Conservation (phyloP, 1,139 yeast species). For the Barnettozyma hawaiiensis region DNA sequence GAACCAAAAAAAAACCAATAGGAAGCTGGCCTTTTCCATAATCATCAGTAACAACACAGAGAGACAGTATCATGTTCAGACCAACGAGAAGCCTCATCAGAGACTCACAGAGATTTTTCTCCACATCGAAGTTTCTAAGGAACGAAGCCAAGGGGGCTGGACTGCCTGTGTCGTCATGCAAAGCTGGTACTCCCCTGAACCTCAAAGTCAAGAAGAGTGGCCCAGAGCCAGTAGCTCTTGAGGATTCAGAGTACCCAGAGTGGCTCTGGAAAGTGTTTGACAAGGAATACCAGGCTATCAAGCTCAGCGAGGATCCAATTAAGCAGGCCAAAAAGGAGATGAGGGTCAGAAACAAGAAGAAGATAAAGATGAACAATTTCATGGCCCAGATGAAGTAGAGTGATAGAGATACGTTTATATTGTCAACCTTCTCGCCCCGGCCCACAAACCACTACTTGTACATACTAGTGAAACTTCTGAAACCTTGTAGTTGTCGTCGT, state of each 20-base stretch:
- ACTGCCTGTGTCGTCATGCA: conserved; percentile 36
- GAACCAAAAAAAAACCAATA: too few species aligned
- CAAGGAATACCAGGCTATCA: conserved; percentile 45
- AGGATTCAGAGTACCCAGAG: conserved; percentile 84
- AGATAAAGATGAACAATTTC: conserved; percentile 77
- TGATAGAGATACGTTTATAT: background rate
- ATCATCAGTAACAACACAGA: background rate
- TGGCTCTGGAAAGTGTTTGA: conserved; percentile 95
- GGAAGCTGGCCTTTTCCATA: background rate
- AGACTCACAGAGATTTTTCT: conserved; percentile 14
- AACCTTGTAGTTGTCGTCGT: background rate
- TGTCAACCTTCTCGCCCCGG: background rate
- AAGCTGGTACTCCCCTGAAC: conserved; percentile 78
- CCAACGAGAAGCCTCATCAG: background rate
- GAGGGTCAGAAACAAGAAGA: conserved; percentile 59
- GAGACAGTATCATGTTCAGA: background rate
- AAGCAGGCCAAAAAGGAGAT: conserved; percentile 64
- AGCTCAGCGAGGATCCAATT: conserved; percentile 56
- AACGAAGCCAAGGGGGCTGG: conserved; percentile 11
- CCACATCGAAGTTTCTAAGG: conserved; percentile 15
- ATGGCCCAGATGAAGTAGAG: conserved; percentile 43
- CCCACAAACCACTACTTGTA: too few species aligned
- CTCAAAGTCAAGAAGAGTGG: conserved; percentile 74
- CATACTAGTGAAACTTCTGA: too few species aligned
- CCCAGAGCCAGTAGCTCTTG: conserved; percentile 84